Base-by-base conservation (phyloP, 176 grass and related monocot species). In the Avena insularis region DNA sequence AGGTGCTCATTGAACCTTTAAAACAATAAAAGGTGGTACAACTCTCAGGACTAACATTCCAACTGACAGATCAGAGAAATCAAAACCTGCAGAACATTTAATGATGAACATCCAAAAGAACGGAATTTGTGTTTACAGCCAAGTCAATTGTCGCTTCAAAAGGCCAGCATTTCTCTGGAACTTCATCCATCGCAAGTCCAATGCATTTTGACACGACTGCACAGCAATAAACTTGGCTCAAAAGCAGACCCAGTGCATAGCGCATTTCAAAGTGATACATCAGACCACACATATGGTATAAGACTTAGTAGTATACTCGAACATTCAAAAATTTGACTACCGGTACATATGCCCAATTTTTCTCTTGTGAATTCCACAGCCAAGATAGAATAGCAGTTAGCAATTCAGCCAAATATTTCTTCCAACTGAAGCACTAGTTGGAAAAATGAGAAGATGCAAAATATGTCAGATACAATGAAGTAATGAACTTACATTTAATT, bases 1-100 rank as follows among this genome's bases (percentile, higher is more conserved):
- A 96, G 89, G 87, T 98, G 93, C 46, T 95, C 93, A 50, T 98
- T 96, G 71, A 98, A 98, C 87, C 96, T 98, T 82, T 20, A 68
- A 86, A 69, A 78, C 56, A 82, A 71, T 69, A 75, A 14, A 89
- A 79, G 21, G n/a, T 16, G 21, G 14, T 19, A 40, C 0, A 79
- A 75, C 12, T 84, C 4, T 78, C 60, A 92, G 79, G n/a, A 75
- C 38, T 59, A 85, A 77, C 38, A 29, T n/a, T 75, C 67, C 48
- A 66, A n/a, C 5, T 14, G 38, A 80, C 20, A 5, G 17, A 56
- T 48, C 58, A 43, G 29, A 77, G 60, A 83, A 59, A 83, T 36
- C 27, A 57, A 58, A 83, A 25, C 19, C 7, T 73, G 55, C 56
- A 79, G 19, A 20, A 58, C 78, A 53, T n/a, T 59, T 31, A 4